Evolutionary conservation across 352 stramenopile species (phyloP), one percentile per base, ranked within the genome.

Genomic region (Globisporangium heterothallicum): DNA sequence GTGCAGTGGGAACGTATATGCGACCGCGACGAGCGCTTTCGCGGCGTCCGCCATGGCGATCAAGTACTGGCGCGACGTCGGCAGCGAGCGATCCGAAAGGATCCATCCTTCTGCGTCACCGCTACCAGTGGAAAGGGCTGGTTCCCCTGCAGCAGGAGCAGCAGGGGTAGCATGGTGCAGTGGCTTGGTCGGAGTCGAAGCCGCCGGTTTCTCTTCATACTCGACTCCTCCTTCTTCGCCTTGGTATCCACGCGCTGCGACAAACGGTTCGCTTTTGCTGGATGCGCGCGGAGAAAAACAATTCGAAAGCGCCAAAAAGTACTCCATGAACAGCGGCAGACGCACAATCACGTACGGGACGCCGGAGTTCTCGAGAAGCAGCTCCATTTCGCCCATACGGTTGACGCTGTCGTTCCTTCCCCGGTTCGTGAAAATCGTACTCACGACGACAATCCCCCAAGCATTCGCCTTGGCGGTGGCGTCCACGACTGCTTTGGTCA

Each of bases 301-400:
- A 12, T 40, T 61, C 32, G 49, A 74, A 0, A 91, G 59, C 2
- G 78, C 64, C 29, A 86, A 35, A 30, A 92, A 88, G 53, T 89
- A 92, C 62, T 92, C 81, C 66, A 89, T 87, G 25, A 92, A 86
- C 27, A 92, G 32, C 29, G 81, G 81, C 16, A 92, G 56, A 0
- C 81, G 72, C 41, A 89, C 42, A 48, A 89, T 84, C 41, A 63
- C 67, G 41, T 76, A 85, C 34, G 76, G 56, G 42, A 88, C 64
- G 1, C 72, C 75, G 19, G 76, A 83, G 6, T 47, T 64, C 52
- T 86, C 82, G 18, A 92, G 54, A 24, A 70, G 74, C 42, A 60
- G 61, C 38, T 92, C 81, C 50, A 89, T 79, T 41, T 81, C 74
- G 36, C 71, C 66, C 42, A 89, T 63, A 49, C 80, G 66, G 27